Percentiles rank a stretch among this genome's conserved stretches.
phyloP scores from a whole-genome alignment of 257 asterid species.

The Nemophila menziesii region DNA sequence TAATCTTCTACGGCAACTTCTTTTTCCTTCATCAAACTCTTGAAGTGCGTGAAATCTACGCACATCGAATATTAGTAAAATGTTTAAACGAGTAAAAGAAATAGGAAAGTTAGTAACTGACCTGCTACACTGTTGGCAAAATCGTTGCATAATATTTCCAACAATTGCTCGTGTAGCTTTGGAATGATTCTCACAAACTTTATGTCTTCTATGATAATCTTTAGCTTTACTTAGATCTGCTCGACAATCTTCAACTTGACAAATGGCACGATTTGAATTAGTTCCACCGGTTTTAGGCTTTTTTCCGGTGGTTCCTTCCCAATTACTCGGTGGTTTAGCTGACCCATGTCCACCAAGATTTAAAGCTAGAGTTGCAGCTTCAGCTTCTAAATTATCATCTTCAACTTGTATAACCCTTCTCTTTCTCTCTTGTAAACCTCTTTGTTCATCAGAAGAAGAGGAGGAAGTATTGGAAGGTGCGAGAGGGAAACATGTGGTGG shows the following conservation, averaged over 20 bases:
- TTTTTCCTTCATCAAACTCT: constrained; percentile 78
- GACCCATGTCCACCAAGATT: constrained; percentile 33
- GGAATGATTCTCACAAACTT: constrained; percentile 73
- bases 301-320: constrained; percentile 24
- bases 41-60: constrained; percentile 70
- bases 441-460: constrained; percentile 46
- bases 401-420: constrained; percentile 23
- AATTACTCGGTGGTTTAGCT: background rate
- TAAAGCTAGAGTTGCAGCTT: constrained; percentile 14
- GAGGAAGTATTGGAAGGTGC: constrained; percentile 45
- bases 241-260: constrained; percentile 71
- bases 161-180: constrained; percentile 56
- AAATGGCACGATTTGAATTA: constrained; percentile 33
- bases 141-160: constrained; percentile 63
- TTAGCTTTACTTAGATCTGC: constrained; percentile 62
- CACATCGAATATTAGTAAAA: background rate
- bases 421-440: constrained; percentile 41
- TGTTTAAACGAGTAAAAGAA: background rate
- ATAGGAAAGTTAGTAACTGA: constrained; percentile 5
- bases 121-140: constrained; percentile 93
- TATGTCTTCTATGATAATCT: constrained; percentile 71
- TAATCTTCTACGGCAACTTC: constrained; percentile 74
- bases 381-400: constrained; percentile 17
- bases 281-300: constrained; percentile 43
- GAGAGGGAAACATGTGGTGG: constrained; percentile 38